Conservation (phyloP, 169 alveolate genomes). For the Cryptosporidium ryanae region DNA sequence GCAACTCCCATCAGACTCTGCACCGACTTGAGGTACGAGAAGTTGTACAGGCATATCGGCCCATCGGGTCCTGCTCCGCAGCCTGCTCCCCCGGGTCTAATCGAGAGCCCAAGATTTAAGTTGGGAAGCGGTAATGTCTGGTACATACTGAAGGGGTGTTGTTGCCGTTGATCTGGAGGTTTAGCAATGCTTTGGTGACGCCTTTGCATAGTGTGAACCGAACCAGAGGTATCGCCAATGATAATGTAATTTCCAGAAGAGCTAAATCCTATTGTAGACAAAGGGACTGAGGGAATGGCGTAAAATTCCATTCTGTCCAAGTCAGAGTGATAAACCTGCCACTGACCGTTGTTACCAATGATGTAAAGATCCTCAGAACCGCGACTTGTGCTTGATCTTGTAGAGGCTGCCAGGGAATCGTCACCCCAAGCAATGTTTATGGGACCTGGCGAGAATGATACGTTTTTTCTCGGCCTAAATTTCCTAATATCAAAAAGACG, state of each 20-base stretch:
- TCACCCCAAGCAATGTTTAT: constrained; percentile 64
- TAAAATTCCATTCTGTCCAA: constrained; percentile 66
- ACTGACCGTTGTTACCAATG: constrained; percentile 65
- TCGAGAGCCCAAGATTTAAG: background rate
- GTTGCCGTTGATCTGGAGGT: constrained; percentile 16
- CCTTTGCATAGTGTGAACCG: constrained; percentile 70
- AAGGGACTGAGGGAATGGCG: constrained; percentile 73
- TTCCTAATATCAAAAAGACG: constrained; percentile 52
- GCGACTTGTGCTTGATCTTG: constrained; percentile 8
- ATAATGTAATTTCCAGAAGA: constrained; percentile 45
- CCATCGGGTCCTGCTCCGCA: constrained; percentile 6
- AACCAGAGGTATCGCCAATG: constrained; percentile 64
- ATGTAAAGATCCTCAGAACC: constrained; percentile 58
- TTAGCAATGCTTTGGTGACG: background rate
- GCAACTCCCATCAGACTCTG: constrained; percentile 65
- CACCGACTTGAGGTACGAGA: constrained; percentile 56
- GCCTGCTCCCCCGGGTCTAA: background rate
- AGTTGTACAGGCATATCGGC: constrained; percentile 8
- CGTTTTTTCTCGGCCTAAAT: constrained; percentile 57
- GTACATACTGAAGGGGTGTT: constrained; percentile 44
- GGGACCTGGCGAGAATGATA: constrained; percentile 66
- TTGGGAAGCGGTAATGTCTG: constrained; percentile 57
- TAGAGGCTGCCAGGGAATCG: constrained; percentile 25
- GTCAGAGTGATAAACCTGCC: constrained; percentile 65
- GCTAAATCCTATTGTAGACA: constrained; percentile 36